Base-by-base conservation (phyloP, 176 grass and related monocot genomes). In the Musa schizocarpa region DNA sequence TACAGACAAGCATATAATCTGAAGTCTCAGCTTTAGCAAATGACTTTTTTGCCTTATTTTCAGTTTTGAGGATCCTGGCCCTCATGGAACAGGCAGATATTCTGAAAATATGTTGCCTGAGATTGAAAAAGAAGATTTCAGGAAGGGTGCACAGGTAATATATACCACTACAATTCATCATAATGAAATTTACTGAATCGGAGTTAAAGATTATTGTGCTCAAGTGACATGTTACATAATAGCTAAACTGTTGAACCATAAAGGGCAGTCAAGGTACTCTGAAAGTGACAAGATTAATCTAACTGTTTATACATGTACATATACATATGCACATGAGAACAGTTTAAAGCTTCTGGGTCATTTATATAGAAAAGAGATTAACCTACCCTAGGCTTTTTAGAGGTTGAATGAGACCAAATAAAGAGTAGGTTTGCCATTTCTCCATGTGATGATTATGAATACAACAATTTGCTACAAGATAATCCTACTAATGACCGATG, bases 131-230 rank as follows among this genome's bases (percentile, higher is more conserved):
- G 83, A 79, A 29, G 88, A 94, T 74, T 99, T 99, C 75, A 91
- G 95, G 86, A 99, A 99, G 85, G 95, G 95, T 77, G 90, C 95
- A 65, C 95, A 99, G 90, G 95, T 99, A 83, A 17, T 59, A 9
- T 71, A 73, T 76, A 77, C 74, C 52, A 16, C 74, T 19, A 19
- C 62, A 51, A 13, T 76, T 85, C 85, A 48, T 68, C 71, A 70
- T 72, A 80, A 20, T 63, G 66, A 71, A 72, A 21, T 72, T 43
- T 71, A 78, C 24, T 71, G 11, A 26, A 10, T 74, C 9, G 1
- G 7, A 14, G 34, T 43, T 43, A 4, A 43, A 43, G 34, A 43
- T 43, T 43, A 6, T 43, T 43, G 34, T 43, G 4, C 34, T 43
- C 34, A 43, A 43, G 34, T 43, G 34, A 43, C 34, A 43, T 43